Evolutionary conservation across 345 rosid genomes (phyloP).

Genomic region (Eutrema japonicum): DNA sequence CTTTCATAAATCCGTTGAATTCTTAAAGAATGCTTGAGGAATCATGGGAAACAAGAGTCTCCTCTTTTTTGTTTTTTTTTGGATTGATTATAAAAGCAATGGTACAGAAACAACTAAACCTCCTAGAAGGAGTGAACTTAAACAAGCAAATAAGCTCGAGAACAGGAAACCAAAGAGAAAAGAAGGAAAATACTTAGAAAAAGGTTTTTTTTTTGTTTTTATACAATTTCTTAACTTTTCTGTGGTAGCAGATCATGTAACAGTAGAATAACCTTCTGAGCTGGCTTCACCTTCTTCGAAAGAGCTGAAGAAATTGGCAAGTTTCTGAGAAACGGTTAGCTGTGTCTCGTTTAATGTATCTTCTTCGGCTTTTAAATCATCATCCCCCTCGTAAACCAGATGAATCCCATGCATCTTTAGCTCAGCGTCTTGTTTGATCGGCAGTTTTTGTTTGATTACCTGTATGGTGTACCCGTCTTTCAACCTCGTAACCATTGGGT

Average conservation of each 20-base stretch:
- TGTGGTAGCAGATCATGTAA: slow-evolving; percentile 24
- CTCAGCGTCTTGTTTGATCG: slow-evolving; percentile 18
- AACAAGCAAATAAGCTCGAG: neutral
- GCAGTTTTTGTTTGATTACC: neutral
- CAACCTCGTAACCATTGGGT: slow-evolving; percentile 43
- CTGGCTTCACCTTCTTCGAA: slow-evolving; percentile 30
- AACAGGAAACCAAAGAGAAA: neutral
- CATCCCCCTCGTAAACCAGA: slow-evolving; percentile 43
- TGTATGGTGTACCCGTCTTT: slow-evolving; percentile 42
- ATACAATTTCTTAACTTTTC: slow-evolving; percentile 6
- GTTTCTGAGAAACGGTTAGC: slow-evolving; percentile 34
- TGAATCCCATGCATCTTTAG: slow-evolving; percentile 41
- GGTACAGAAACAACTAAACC: neutral
- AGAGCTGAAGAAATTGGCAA: slow-evolving; percentile 40
- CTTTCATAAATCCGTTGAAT: neutral
- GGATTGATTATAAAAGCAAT: neutral
- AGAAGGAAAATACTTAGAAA: neutral
- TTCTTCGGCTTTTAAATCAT: slow-evolving; percentile 27
- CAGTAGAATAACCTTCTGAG: slow-evolving; percentile 6
- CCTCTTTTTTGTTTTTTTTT: neutral
- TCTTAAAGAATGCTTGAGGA: neutral
- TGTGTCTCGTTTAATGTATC: neutral
- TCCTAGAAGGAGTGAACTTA: neutral
- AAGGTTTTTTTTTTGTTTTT: neutral
- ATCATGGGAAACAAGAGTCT: slow-evolving; percentile 16